phyloP scores from a whole-genome alignment of 2,329 filamentous ascomycete genomes.

The Orbilia ellipsospora region DNA sequence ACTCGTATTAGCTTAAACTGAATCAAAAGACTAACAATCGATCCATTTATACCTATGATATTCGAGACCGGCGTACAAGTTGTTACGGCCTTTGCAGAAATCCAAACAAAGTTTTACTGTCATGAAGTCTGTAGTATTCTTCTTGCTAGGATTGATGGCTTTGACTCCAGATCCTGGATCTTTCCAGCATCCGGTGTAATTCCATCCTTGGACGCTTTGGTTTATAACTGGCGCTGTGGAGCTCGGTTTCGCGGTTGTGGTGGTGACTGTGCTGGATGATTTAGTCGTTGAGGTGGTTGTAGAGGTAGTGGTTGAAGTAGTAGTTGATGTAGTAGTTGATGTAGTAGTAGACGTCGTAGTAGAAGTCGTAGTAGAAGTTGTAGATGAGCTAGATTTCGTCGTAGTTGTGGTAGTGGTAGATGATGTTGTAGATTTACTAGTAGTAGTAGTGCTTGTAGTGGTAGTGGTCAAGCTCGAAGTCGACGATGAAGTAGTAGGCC shows the following conservation, averaged over 20 bases:
- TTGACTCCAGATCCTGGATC: slow-evolving; percentile 27
- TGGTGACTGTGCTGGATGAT: not conserved
- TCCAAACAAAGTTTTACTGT: slow-evolving; percentile 25
- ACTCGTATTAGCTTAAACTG: not conserved
- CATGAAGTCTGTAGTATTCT: slow-evolving; percentile 34
- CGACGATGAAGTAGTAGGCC: not conserved
- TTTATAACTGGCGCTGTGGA: slow-evolving; percentile 3
- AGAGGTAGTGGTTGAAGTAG: not conserved
- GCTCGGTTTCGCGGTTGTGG: not conserved
- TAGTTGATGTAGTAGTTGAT: too few relatives aligned
- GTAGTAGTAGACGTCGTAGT: slow-evolving; percentile 13
- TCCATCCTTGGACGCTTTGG: slow-evolving; percentile 7
- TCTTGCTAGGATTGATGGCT: slow-evolving; percentile 20
- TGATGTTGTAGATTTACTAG: slow-evolving; percentile 30
- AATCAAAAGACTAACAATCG: not conserved
- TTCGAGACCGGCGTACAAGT: slow-evolving; percentile 27
- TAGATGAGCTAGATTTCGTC: not conserved
- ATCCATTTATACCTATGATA: slow-evolving; percentile 7
- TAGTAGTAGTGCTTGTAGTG: slow-evolving; percentile 51
- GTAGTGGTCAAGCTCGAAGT: slow-evolving; percentile 4
- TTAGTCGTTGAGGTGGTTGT: slow-evolving; percentile 14
- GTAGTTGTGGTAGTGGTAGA: slow-evolving; percentile 42
- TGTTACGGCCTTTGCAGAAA: slow-evolving; percentile 17
- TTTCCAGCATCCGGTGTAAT: slow-evolving; percentile 24
- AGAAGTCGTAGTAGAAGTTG: not conserved